Evolutionary conservation across 177 flowering plant species (phyloP), one percentile per base, ranked within the genome.

Genomic region (Vitis hybrid): DNA sequence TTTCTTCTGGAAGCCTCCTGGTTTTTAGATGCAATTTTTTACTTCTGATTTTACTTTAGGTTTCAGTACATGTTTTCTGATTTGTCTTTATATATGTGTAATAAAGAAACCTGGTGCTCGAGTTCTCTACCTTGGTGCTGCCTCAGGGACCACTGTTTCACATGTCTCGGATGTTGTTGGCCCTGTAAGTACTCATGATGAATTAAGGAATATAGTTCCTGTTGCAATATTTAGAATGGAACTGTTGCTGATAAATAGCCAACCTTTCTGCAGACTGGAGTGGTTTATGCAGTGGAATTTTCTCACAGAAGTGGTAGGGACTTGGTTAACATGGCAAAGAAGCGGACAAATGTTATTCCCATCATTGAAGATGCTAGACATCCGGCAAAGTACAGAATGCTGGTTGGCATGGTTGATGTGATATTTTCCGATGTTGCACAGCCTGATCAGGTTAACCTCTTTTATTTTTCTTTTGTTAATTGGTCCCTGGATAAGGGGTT

Each of bases 361-460:
- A 93, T 93, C 60, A 91, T 90, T 75, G 97, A 91, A 73, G 98
- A 93, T 87, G 99, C 99, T 54, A 87, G 98, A 60, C 98, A 95
- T 81, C 99, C 99, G 6, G 87, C 94, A 26, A 95, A 89, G 78
- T 95, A 93, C 76, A 62, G 98, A 13, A 91, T 96, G 99, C 80
- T 96, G 26, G 98, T 93, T 68, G 89, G 95, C 54, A 96, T 93
- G 98, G 99, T 96, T 2, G 99, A 96, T 88, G 98, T 94, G 5
- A 91, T 93, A 26, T 96, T 96, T 74, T 92, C 99, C 66, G 99
- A 96, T 85, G 99, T 96, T 79, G 99, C 99, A 57, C 99, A 96
- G 71, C 99, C 99, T 32, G 98, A 96, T 76, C 98, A 96, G 98
- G 99, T 95, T 59, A 78, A 79, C 49, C 71, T 8, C 64, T 71